A percentile compares a stretch with the other conserved stretches of the same genome.
These are phyloP conservation scores for Rosa hybrid DNA, from an alignment of 331 rosid species.

Conservation along the genomic window DNA sequence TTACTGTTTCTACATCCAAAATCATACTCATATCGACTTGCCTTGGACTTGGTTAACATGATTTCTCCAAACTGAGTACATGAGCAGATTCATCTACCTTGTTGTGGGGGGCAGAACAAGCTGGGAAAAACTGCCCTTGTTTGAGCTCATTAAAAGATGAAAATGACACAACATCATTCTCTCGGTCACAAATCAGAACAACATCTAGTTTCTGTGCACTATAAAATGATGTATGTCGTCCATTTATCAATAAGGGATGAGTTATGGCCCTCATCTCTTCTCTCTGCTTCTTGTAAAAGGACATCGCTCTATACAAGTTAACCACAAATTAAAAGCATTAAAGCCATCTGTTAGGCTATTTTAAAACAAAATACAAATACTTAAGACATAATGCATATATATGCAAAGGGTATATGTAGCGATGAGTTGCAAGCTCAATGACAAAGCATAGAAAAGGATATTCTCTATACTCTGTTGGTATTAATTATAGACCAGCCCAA, in stretches of 20 bases:
- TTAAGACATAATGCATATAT: neutral
- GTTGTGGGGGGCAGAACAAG: neutral
- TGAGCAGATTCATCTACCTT: neutral
- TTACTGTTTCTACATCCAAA: neutral
- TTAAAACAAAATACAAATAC: neutral
- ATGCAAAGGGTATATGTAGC: neutral
- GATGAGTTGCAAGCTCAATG: neutral
- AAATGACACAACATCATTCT: neutral
- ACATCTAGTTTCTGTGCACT: neutral
- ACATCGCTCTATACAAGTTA: constrained; percentile 7
- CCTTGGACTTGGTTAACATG: neutral
- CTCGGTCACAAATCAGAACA: neutral
- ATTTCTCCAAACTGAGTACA: neutral
- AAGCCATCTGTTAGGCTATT: neutral
- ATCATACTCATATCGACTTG: neutral
- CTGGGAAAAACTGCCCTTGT: neutral
- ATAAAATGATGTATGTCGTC: neutral
- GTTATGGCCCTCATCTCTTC: constrained; percentile 1
- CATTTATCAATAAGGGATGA: neutral
- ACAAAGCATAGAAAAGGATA: neutral
- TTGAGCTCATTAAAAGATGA: neutral
- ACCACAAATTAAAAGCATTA: neutral
- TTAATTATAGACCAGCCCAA: neutral
- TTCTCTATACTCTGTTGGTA: neutral
- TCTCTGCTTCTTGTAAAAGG: constrained; percentile 1